phyloP scores from a whole-genome alignment of 177 flowering plant species.

The Vitis hybrid region DNA sequence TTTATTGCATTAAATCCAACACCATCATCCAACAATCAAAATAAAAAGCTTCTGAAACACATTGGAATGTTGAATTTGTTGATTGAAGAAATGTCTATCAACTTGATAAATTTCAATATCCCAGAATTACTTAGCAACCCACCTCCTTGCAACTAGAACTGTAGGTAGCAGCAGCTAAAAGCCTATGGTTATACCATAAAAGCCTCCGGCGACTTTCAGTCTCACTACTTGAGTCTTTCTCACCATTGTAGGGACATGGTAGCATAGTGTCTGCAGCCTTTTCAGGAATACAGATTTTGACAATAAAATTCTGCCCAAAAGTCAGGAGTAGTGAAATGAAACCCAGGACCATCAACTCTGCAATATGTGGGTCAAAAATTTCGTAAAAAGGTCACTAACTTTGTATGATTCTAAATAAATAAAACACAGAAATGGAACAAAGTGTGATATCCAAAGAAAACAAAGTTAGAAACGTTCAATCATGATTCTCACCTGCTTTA shows the following conservation, averaged over 20 bases:
- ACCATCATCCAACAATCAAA: no score
- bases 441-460: no score
- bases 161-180: conserved; percentile 28
- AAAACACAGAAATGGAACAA: not conserved
- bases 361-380: conserved; percentile 15
- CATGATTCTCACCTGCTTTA: conserved; percentile 21
- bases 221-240: not conserved
- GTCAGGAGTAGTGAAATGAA: conserved; percentile 88
- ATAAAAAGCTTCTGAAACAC: not conserved
- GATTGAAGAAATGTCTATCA: not conserved
- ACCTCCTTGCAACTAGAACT: conserved; percentile 33
- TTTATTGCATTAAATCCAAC: no score
- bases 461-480: not conserved
- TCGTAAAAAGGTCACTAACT: not conserved
- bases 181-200: conserved; percentile 39
- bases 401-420: not conserved
- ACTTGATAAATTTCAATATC: not conserved
- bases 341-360: conserved; percentile 96
- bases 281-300: conserved; percentile 59
- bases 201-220: conserved; percentile 45
- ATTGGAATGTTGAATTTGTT: not conserved
- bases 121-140: conserved; percentile 4
- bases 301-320: conserved; percentile 69
- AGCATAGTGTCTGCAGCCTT: conserved; percentile 57
- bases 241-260: conserved; percentile 45